Evolutionary conservation across 1,284 basidiomycete species (phyloP), one percentile per base, ranked within the genome.

Genomic region (Sporisorium iseilematis-ciliati): DNA sequence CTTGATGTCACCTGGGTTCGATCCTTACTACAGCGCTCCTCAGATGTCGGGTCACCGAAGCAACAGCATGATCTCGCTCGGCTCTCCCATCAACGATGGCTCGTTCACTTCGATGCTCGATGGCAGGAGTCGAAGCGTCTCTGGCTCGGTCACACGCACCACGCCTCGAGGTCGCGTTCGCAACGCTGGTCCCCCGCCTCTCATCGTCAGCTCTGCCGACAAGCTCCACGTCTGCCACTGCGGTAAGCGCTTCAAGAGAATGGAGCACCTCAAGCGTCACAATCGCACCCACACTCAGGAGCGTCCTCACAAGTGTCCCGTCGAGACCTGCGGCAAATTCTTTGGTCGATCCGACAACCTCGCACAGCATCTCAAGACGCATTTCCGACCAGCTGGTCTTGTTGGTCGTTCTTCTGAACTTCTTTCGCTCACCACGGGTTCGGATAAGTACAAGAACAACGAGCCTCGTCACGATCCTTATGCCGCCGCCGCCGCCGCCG

Each of bases 211-310:
- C 77, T 77, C 70, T n/a, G 81, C 81, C 11, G 79, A 84, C 68
- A 85, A 85, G 65, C 57, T 77, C 38, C 83, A 85, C 56, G 82
- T 82, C 42, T 85, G 83, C 60, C 76, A 80, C 70, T 83, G 83
- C 51, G 82, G 82, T 21, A 82, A 83, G 70, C 75, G 83, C 26
- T 85, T 85, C 74, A 83, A 82, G 69, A 70, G 84, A 26, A 76
- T 84, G 71, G 84, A 85, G 65, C 84, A 85, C 38, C 77, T 85
- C 53, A 84, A 84, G 72, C 78, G 84, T n/a, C 84, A 85, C 77
- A 79, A 76, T 52, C 82, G 82, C 46, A 82, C 81, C 7, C 84
- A 85, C 59, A 84, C 84, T 0, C 79, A 84, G 54, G 84, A 85
- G 53, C 77, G 79, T 20, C 82, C 84, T 5, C 80, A 80, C 73